Conservation (phyloP, 2,329 filamentous ascomycete species). For the Chaetomium globosum region DNA sequence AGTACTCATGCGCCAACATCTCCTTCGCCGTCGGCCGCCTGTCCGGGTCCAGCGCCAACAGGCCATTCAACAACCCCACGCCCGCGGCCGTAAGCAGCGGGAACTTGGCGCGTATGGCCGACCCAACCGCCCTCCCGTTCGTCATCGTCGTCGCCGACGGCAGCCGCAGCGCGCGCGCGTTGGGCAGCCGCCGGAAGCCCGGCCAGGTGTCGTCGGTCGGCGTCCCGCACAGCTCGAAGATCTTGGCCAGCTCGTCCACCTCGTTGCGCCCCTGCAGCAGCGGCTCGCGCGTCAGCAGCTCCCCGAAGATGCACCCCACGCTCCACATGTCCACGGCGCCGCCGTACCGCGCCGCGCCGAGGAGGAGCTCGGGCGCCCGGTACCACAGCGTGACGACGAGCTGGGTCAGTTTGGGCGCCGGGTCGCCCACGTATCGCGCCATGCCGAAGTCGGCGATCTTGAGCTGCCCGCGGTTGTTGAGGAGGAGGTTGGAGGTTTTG, state of each 20-base stretch:
- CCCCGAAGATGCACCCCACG: constrained; percentile 91
- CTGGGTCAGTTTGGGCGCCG: constrained; percentile 76
- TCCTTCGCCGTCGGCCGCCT: constrained; percentile 70
- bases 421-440: constrained; percentile 85
- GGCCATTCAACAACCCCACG: constrained; percentile 64
- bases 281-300: constrained; percentile 81
- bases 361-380: constrained; percentile 83
- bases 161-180: constrained; percentile 77
- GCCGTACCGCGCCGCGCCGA: constrained; percentile 76
- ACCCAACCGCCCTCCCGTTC: constrained; percentile 37
- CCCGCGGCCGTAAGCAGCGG: constrained; percentile 79
- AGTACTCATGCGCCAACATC: constrained; percentile 80
- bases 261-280: constrained; percentile 88
- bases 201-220: constrained; percentile 85
- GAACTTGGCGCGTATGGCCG: constrained; percentile 74
- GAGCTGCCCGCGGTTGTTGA: constrained; percentile 92
- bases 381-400: constrained; percentile 98
- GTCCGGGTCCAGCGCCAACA: constrained; percentile 76
- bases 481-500: constrained; percentile 89
- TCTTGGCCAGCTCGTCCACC: constrained; percentile 82
- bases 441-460: constrained; percentile 99
- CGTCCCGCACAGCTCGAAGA: constrained; percentile 86
- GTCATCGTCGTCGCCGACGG: constrained; percentile 43
- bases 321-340: constrained; percentile 91
- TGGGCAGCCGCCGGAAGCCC: constrained; percentile 80